Percentiles rank a stretch among this genome's conserved stretches.
Evolutionary conservation across 2,329 filamentous ascomycete species (phyloP).

Genomic region (Myriosclerotinia curreyana): DNA sequence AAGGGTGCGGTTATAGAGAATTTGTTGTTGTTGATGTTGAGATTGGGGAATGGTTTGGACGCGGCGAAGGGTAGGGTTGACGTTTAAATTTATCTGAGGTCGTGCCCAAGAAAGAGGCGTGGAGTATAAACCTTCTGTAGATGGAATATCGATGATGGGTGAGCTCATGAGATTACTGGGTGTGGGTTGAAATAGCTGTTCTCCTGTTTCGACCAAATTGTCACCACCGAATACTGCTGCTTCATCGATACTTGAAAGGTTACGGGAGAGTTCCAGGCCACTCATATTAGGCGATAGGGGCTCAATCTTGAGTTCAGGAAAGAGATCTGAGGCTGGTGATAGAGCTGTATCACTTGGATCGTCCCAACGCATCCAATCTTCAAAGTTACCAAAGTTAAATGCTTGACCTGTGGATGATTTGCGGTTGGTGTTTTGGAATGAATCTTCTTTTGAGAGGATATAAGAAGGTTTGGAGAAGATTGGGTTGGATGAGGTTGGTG

Average conservation of each 20-base stretch:
- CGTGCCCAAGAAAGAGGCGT: constrained; percentile 35
- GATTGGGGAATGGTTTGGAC: constrained; percentile 13
- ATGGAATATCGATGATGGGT: constrained; percentile 20
- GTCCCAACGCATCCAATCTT: constrained; percentile 39
- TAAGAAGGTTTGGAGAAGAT: constrained; percentile 27
- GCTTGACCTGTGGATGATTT: constrained; percentile 29
- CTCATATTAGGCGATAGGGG: constrained; percentile 33
- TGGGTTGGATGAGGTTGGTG: constrained; percentile 31
- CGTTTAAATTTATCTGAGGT: constrained; percentile 22
- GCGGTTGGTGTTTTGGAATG: constrained; percentile 19
- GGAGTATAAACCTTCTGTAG: constrained; percentile 32
- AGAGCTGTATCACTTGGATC: constrained; percentile 33
- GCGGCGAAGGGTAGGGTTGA: constrained; percentile 9
- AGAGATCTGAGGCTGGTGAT: constrained; percentile 35
- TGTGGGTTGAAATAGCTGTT: constrained; percentile 34
- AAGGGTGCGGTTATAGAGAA: constrained; percentile 24
- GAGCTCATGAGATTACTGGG: constrained; percentile 19
- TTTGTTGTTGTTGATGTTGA: constrained; percentile 12
- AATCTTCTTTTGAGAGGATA: constrained; percentile 27
- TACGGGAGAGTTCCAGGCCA: constrained; percentile 30
- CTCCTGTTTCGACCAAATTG: constrained; percentile 27
- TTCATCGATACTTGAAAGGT: constrained; percentile 27
- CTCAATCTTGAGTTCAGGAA: constrained; percentile 35
- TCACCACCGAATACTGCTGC: constrained; percentile 34
- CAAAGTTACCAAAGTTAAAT: constrained; percentile 35